phyloP scores from a whole-genome alignment of 1,284 basidiomycete species.

The Takashimella koratensis region DNA sequence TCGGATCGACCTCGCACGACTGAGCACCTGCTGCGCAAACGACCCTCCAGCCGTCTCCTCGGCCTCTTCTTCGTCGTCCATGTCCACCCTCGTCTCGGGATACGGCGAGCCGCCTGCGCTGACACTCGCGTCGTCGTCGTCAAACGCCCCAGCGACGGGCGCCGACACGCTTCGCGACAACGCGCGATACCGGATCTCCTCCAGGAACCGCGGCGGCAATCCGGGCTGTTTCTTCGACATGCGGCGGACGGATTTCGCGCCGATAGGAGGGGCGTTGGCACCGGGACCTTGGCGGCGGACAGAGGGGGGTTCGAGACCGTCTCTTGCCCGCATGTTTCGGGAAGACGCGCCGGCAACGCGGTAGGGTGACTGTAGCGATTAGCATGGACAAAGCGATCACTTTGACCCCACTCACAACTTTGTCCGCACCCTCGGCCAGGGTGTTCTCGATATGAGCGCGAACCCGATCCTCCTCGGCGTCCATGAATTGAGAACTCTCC shows the following conservation, averaged over 20 bases:
- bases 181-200: constrained; percentile 42
- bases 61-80: constrained; percentile 14
- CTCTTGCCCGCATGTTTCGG: constrained; percentile 30
- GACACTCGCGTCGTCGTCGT: constrained; percentile 45
- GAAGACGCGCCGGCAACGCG: constrained; percentile 9
- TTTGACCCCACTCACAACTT: constrained; percentile 28
- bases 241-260: constrained; percentile 41
- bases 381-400: neutral
- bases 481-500: constrained; percentile 77
- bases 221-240: constrained; percentile 25
- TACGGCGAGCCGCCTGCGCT: no score
- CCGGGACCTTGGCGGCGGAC: constrained; percentile 3
- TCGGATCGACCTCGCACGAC: constrained; percentile 12
- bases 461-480: constrained; percentile 82
- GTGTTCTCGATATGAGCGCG: constrained; percentile 79
- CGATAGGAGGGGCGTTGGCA: constrained; percentile 35
- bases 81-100: constrained; percentile 7
- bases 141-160: constrained; percentile 20
- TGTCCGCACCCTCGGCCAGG: constrained; percentile 65
- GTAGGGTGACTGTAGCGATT: constrained; percentile 5
- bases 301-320: constrained; percentile 11
- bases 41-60: constrained; percentile 39
- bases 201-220: constrained; percentile 44
- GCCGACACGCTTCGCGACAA: constrained; percentile 37
- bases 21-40: constrained; percentile 17